Evolutionary conservation across 2,329 filamentous ascomycete genomes (phyloP), one percentile per base, ranked within the genome.

Genomic region (Talaromyces marneffei): DNA sequence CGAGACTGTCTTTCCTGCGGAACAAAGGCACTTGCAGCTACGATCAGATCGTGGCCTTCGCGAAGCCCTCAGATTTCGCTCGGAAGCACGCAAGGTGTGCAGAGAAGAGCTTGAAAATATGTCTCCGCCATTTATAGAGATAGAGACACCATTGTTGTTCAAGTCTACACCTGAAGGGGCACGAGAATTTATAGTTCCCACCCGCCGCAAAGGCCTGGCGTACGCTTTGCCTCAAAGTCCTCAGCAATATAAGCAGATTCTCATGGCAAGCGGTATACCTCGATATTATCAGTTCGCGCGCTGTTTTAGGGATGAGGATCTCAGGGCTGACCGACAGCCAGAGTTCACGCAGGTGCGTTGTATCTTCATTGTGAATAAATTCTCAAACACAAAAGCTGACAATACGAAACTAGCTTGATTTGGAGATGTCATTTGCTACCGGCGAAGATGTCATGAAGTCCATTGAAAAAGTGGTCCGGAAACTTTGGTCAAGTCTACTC

Each of bases 121-220:
- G 27, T 82, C 80, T 1, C 74, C 73, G 2, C 66, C 71, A 0
- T 93, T 92, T 69, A 79, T 83, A 12, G 89, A 97, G 66, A 84
- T 97, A 33, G 94, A 99, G 73, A 99, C 94, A 0, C 94, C 94
- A 0, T 79, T 97, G 3, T 82, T 99, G 0, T 99, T 99, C 83
- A 99, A 97, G 74, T 97, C 94, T 0, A 99, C 94, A 0, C 91
- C 94, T 0, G 94, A 99, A 77, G 94, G 94, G 0, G 95, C 94
- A 1, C 83, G 93, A 54, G 94, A 99, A 73, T 99, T 99, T 65
- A 75, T 99, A 5, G 93, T 99, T 4, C 94, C 94, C 0, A 96
- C 92, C 0, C 82, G 94, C 29, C 84, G 82, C 37, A 82, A 81
- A 1, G 91, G 91, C 0, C 79, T 87, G 63, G 92, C 91, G 3